Conservation (phyloP, 1,284 basidiomycete species). For the Austroboletus novae-zelandiae region DNA sequence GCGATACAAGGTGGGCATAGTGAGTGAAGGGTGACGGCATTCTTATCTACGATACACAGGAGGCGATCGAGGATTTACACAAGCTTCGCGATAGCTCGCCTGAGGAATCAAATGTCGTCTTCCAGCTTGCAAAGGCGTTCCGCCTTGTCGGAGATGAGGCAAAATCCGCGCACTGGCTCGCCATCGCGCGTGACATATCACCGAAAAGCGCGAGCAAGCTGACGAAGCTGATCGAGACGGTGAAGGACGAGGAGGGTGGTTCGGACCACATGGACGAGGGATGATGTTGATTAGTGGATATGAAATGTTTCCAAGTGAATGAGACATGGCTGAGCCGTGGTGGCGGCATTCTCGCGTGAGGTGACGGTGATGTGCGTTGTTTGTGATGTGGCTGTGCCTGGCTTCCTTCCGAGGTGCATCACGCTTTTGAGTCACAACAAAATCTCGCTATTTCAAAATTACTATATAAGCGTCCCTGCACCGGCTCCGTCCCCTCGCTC, state of each 20-base stretch:
- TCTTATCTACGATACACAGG: slow-evolving; percentile 46
- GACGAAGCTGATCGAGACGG: slow-evolving; percentile 70
- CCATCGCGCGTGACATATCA: slow-evolving; percentile 82
- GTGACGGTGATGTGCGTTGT: slow-evolving; percentile 23
- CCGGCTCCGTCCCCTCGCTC: slow-evolving; percentile 8
- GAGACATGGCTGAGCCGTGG: slow-evolving; percentile 2
- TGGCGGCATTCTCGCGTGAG: slow-evolving; percentile 26
- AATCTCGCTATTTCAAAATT: slow-evolving; percentile 33
- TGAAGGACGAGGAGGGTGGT: slow-evolving; percentile 56
- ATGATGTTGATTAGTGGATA: slow-evolving; percentile 23
- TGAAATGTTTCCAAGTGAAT: slow-evolving; percentile 6
- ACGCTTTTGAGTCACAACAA: slow-evolving; percentile 30
- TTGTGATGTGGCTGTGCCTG: slow-evolving; percentile 29
- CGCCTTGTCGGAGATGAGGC: slow-evolving; percentile 72
- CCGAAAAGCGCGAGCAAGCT: slow-evolving; percentile 77
- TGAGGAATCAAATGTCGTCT: slow-evolving; percentile 92
- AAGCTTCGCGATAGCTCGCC: slow-evolving; percentile 76
- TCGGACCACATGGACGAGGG: slow-evolving; percentile 78
- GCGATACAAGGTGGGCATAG: slow-evolving; percentile 69
- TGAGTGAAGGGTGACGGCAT: slow-evolving; percentile 14
- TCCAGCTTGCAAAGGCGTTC: slow-evolving; percentile 91
- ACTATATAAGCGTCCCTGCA: slow-evolving; percentile 30
- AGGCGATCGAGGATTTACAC: slow-evolving; percentile 78
- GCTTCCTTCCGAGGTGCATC: slow-evolving; percentile 30
- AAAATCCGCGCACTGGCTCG: slow-evolving; percentile 81